Conservation (phyloP, 2,329 filamentous ascomycete genomes). For the Calonectria pseudoreteaudii region DNA sequence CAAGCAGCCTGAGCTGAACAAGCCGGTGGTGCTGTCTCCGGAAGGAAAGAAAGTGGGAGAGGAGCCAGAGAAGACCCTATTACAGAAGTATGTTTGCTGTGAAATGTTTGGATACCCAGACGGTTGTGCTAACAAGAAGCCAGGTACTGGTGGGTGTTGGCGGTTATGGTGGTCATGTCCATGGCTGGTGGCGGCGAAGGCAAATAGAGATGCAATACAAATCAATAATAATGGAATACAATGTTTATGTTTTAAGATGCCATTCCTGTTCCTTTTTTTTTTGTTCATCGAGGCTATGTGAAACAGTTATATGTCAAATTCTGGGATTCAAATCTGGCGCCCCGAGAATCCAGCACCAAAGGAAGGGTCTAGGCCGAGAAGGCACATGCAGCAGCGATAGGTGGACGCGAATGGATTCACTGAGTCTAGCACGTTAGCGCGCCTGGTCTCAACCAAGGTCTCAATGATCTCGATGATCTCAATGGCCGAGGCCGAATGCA, state of each 20-base stretch:
- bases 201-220: conserved; percentile 56
- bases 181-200: conserved; percentile 63
- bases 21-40: conserved; percentile 70
- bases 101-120: neutral
- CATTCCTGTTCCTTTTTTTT: too few species aligned
- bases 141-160: conserved; percentile 77
- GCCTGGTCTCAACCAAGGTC: neutral
- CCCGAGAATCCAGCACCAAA: neutral
- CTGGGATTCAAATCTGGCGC: neutral
- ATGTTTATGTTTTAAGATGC: neutral
- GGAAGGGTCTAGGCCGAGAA: too few species aligned
- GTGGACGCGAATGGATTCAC: neutral
- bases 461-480: neutral
- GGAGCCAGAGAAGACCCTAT: conserved; percentile 71
- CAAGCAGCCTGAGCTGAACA: conserved; percentile 70
- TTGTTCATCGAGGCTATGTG: neutral
- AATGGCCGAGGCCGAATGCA: neutral
- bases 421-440: neutral
- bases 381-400: neutral
- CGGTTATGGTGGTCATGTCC: conserved; percentile 64
- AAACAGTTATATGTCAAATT: neutral
- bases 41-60: conserved; percentile 69
- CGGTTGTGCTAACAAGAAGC: conserved; percentile 48
- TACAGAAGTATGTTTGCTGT: conserved; percentile 70
- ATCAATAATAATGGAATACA: conserved; percentile 14